These are phyloP conservation scores for Scytalidium sp. DNA, from an alignment of 2,329 filamentous ascomycete species.

Conservation along the genomic window DNA sequence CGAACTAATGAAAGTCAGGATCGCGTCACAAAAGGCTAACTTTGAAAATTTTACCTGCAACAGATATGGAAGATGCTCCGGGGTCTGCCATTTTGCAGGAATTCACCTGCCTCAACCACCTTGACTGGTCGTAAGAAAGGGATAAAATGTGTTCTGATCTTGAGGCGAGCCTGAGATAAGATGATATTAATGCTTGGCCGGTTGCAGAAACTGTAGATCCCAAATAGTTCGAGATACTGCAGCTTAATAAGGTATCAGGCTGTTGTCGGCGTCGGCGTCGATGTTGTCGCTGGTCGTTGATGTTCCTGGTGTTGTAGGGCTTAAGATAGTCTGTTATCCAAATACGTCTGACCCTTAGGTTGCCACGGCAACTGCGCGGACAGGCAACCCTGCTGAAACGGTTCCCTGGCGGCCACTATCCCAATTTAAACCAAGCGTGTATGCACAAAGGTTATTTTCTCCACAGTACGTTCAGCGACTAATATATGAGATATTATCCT, in stretches of 20 bases:
- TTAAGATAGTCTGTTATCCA: not conserved
- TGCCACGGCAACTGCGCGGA: not conserved
- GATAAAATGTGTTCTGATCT: not conserved
- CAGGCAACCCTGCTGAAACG: not conserved
- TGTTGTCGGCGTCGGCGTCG: not conserved
- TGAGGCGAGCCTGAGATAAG: not conserved
- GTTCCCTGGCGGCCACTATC: not conserved
- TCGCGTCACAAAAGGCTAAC: not conserved
- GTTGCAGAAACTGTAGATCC: no score
- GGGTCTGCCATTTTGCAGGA: slow-evolving; percentile 21
- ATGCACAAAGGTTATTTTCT: no score
- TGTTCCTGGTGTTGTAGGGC: not conserved
- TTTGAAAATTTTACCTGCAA: slow-evolving; percentile 23
- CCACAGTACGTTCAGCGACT: no score
- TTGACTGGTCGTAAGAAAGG: not conserved
- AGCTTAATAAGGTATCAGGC: not conserved
- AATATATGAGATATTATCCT: no score
- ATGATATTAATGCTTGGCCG: no score
- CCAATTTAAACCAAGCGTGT: no score
- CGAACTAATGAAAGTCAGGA: slow-evolving; percentile 47
- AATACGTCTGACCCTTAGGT: not conserved
- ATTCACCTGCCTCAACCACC: not conserved
- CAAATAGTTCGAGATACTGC: not conserved
- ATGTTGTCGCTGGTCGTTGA: not conserved
- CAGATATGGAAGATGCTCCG: slow-evolving; percentile 32